phyloP scores from a whole-genome alignment of 805 yeast genomes.

The Pichia rugopelliculosa region DNA sequence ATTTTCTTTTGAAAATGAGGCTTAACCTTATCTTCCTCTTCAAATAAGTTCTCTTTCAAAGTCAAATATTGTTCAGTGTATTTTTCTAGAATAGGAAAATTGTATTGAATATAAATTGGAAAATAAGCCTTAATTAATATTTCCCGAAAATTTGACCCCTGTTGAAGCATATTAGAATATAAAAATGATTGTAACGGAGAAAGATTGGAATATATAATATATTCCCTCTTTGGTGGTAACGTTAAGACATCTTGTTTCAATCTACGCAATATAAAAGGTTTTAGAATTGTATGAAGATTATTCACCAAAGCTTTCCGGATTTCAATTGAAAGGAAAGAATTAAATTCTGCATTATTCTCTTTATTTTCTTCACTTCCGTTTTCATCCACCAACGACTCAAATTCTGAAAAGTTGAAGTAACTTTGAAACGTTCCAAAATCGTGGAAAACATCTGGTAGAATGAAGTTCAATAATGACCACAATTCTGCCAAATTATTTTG shows the following conservation, averaged over 20 bases:
- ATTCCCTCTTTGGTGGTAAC: constrained; percentile 87
- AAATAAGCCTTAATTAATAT: constrained; percentile 41
- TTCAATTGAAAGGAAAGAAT: constrained; percentile 47
- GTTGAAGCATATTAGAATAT: constrained; percentile 24
- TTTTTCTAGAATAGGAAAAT: constrained; percentile 5
- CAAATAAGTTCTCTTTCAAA: not conserved
- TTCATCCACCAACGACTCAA: constrained; percentile 34
- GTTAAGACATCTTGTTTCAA: constrained; percentile 66
- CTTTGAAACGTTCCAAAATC: constrained; percentile 84
- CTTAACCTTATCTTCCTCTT: not conserved
- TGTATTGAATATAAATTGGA: constrained; percentile 22
- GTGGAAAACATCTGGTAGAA: constrained; percentile 86
- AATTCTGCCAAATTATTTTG: constrained; percentile 86
- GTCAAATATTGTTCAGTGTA: not conserved
- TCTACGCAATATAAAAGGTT: constrained; percentile 82
- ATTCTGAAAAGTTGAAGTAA: constrained; percentile 82
- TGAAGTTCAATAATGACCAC: constrained; percentile 88
- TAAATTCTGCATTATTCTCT: constrained; percentile 35
- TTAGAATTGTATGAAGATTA: constrained; percentile 77
- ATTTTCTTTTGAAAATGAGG: constrained; percentile 3
- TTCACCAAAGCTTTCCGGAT: constrained; percentile 56
- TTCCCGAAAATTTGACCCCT: constrained; percentile 14
- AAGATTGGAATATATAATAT: constrained; percentile 66
- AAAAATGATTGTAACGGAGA: constrained; percentile 49
- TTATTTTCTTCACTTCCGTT: constrained; percentile 9